phyloP scores from a whole-genome alignment of 306 rosid genomes.

The Medicago lupulina region DNA sequence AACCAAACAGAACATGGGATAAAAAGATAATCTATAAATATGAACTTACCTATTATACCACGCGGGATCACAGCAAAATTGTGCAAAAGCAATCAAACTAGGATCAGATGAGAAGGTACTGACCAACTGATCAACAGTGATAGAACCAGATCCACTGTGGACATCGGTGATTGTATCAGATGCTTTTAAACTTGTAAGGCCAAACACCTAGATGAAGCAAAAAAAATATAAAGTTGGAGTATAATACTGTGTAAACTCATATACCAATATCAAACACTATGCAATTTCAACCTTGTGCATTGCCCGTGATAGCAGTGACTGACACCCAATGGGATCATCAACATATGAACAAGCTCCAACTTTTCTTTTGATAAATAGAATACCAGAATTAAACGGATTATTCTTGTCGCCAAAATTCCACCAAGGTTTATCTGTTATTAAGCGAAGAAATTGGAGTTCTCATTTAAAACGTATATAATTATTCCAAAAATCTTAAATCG shows the following conservation, averaged over 20 bases:
- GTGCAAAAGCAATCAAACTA: slow-evolving; percentile 97
- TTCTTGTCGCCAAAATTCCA: slow-evolving; percentile 86
- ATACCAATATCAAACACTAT: slow-evolving; percentile 24
- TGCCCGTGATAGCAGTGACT: slow-evolving; percentile 89
- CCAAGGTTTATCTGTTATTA: slow-evolving; percentile 86
- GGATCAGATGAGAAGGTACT: slow-evolving; percentile 97
- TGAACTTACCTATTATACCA: slow-evolving; percentile 74
- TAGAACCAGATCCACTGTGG: slow-evolving; percentile 66
- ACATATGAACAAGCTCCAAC: slow-evolving; percentile 99
- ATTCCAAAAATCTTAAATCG: slow-evolving; percentile 25
- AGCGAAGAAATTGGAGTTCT: slow-evolving; percentile 35
- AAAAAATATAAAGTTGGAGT: slow-evolving; percentile 33
- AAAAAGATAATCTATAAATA: slow-evolving; percentile 31
- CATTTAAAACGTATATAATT: slow-evolving; percentile 27
- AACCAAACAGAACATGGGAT: slow-evolving; percentile 35
- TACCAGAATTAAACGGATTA: slow-evolving; percentile 86
- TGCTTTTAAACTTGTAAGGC: slow-evolving; percentile 71
- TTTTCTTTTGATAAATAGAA: slow-evolving; percentile 88
- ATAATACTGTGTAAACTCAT: slow-evolving; percentile 10
- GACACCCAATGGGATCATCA: slow-evolving; percentile 97
- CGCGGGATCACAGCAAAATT: slow-evolving; percentile 87
- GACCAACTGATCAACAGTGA: slow-evolving; percentile 88
- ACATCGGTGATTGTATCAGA: slow-evolving; percentile 44
- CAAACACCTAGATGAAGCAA: slow-evolving; percentile 73
- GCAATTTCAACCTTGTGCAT: slow-evolving; percentile 84